These are phyloP conservation scores for Trichoderma breve DNA, from an alignment of 2,329 filamentous ascomycete genomes.

Conservation along the genomic window DNA sequence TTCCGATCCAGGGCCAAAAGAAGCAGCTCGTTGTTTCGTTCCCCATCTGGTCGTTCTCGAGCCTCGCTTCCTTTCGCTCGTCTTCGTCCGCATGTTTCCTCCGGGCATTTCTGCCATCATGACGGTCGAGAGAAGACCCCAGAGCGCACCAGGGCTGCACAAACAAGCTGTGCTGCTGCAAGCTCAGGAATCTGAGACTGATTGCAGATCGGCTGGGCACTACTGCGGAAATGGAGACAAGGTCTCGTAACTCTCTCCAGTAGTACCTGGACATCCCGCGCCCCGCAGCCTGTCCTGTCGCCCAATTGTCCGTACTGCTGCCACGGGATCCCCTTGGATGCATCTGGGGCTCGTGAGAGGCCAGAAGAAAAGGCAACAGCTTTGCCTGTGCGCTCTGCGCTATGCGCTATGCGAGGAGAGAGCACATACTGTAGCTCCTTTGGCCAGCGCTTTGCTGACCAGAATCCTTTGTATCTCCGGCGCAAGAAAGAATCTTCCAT, in stretches of 20 bases:
- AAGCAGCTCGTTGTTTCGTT: neutral
- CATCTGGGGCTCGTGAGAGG: neutral
- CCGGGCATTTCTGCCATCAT: neutral
- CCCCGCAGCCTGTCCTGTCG: slow-evolving; percentile 11
- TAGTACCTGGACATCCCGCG: slow-evolving; percentile 20
- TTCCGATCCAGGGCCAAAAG: slow-evolving; percentile 1
- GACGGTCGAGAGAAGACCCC: neutral
- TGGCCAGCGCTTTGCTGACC: neutral
- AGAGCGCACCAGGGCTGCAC: slow-evolving; percentile 6
- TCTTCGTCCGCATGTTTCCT: neutral
- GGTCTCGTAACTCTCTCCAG: slow-evolving; percentile 3
- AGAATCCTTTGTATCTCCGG: neutral
- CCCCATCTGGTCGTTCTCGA: neutral
- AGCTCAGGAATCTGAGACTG: slow-evolving; percentile 36
- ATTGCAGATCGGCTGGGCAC: slow-evolving; percentile 34
- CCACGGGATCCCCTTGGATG: slow-evolving; percentile 11
- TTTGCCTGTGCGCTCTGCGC: neutral
- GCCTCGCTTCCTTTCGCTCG: neutral
- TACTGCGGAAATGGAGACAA: slow-evolving; percentile 28
- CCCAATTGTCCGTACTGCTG: neutral
- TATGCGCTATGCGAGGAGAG: neutral
- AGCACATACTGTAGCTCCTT: neutral
- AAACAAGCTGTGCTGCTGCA: slow-evolving; percentile 7
- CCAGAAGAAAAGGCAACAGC: neutral
- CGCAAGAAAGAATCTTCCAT: neutral